Evolutionary conservation across 306 rosid genomes (phyloP), one percentile per base, ranked within the genome.

Genomic region (Quercus alba): DNA sequence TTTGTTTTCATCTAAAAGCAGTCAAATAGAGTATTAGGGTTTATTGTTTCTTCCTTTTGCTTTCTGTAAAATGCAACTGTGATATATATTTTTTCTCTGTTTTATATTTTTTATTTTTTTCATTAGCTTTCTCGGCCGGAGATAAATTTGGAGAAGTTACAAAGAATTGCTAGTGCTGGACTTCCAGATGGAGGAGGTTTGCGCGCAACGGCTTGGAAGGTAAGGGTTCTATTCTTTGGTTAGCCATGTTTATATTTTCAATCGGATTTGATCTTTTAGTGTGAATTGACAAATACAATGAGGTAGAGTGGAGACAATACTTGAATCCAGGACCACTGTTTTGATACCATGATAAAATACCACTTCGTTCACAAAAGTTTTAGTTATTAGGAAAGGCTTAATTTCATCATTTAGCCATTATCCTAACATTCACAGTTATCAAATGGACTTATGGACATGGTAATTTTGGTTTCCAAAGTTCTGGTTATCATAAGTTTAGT

Each of bases 141-240:
- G 90, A 84, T 93, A 38, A 89, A 89, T 80, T 83, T 93, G 86
- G 97, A 93, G 38, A 89, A 88, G 82, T 80, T 89, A 74, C 98
- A 89, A 77, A 88, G 97, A 86, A 83, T 88, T 84, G 90, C 93
- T 5, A 80, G 85, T 83, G 77, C 87, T 63, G 97, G 98, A 63
- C 87, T 91, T 84, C 93, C 89, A 6, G 84, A 91, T 80, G 97
- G 85, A 81, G 97, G 92, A 75, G 84, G 90, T 76, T 85, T 91
- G 87, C 90, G 93, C 6, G 93, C 94, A 26, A 87, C 85, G 4
- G 72, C 85, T 64, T 91, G 97, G 98, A 93, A 93, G 98, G 98
- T 93, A 82, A 14, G 52, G 10, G 6, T 3, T 56, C n/a, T 35
- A 51, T 26, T 19, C 17, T 35, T 73, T 23, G 35, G 75, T 3